phyloP scores from a whole-genome alignment of 257 asterid genomes.

The Anisodus tanguticus region DNA sequence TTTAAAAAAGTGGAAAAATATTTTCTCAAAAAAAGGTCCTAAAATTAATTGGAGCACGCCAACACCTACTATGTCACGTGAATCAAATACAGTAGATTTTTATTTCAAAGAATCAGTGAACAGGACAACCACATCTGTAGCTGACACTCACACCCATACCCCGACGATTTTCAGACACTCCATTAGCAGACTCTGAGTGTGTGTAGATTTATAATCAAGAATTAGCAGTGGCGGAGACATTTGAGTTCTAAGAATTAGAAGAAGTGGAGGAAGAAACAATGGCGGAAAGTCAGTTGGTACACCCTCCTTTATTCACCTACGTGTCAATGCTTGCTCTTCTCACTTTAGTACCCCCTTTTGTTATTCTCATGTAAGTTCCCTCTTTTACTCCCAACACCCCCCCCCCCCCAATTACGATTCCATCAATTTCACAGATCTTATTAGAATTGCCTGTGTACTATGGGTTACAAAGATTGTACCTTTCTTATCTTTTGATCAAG shows the following conservation, averaged over 20 bases:
- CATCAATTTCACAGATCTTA: not conserved
- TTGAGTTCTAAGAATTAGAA: not conserved
- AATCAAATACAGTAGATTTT: not conserved
- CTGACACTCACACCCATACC: not conserved
- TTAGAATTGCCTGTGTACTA: not conserved
- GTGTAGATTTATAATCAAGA: not conserved
- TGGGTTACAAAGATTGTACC: not conserved
- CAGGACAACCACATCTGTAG: not conserved
- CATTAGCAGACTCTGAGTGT: not conserved
- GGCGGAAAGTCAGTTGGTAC: slow-evolving; percentile 73
- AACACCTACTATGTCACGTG: not conserved
- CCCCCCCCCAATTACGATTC: not conserved
- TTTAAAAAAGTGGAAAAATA: too few species aligned
- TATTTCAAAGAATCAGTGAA: not conserved
- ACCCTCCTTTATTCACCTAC: slow-evolving; percentile 78
- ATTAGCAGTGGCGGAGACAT: not conserved
- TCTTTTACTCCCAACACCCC: not conserved
- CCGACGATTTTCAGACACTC: not conserved
- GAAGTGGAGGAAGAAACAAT: slow-evolving; percentile 34
- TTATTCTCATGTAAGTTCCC: slow-evolving; percentile 74
- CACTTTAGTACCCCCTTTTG: slow-evolving; percentile 88
- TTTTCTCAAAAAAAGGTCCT: too few species aligned
- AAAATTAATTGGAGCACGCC: not conserved
- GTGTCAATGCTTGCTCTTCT: slow-evolving; percentile 82
- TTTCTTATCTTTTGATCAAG: not conserved